A percentile compares a stretch with the other conserved stretches of the same genome.
Evolutionary conservation across 1,284 basidiomycete species (phyloP).

Genomic region (Fomitopsis palustris): DNA sequence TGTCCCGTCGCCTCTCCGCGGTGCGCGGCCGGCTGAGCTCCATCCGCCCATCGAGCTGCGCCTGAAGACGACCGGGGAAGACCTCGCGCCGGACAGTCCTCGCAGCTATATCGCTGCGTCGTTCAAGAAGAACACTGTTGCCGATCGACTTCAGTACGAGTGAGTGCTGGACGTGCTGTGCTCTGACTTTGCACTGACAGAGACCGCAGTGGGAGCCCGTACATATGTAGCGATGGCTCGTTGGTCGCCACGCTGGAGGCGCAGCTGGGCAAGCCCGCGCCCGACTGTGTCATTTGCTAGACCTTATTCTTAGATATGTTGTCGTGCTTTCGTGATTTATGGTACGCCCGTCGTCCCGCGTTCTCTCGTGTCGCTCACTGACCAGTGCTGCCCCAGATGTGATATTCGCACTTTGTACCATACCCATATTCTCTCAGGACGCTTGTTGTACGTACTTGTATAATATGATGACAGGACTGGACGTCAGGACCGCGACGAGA

Average conservation of each 20-base stretch:
- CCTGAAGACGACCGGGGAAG: conserved; percentile 32
- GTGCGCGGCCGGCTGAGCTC: conserved; percentile 18
- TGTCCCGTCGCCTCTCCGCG: background rate
- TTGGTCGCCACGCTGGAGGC: background rate
- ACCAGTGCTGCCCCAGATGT: too few relatives aligned
- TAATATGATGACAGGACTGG: too few relatives aligned
- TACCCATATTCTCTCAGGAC: too few relatives aligned
- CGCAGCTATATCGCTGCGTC: conserved; percentile 33
- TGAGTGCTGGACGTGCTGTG: conserved; percentile 32
- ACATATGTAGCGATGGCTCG: background rate
- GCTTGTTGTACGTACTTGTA: too few relatives aligned
- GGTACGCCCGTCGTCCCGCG: background rate
- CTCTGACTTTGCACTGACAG: background rate
- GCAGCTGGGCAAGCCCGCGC: background rate
- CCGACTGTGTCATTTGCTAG: background rate
- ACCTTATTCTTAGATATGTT: background rate
- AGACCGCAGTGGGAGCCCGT: background rate
- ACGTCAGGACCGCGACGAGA: too few relatives aligned
- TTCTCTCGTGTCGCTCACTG: too few relatives aligned
- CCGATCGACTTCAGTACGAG: conserved; percentile 48
- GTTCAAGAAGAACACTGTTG: conserved; percentile 42
- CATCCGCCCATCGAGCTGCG: conserved; percentile 41
- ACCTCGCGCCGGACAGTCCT: conserved; percentile 14
- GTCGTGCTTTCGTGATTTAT: background rate
- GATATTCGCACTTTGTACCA: too few relatives aligned